Percentiles rank a stretch among this genome's conserved stretches.
Evolutionary conservation across 371 early-diverging fungal genomes (phyloP).

Genomic region (Mortierella sp.): DNA sequence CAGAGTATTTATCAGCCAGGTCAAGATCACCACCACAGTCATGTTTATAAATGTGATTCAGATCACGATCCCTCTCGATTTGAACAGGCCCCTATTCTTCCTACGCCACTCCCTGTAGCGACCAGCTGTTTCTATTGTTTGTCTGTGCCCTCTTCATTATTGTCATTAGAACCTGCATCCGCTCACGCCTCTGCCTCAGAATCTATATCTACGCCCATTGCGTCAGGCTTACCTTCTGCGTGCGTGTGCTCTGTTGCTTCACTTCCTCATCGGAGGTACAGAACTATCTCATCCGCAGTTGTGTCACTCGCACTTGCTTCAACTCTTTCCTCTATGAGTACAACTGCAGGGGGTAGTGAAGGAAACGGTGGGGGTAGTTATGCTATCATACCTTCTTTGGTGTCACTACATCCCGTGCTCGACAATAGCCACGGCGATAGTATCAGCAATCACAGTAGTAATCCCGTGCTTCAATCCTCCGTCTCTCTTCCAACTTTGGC

Average conservation of each 20-base stretch:
- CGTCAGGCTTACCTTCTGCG: neutral
- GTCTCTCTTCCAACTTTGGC: neutral
- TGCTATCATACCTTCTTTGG: conserved; percentile 10
- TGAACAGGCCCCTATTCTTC: conserved; percentile 16
- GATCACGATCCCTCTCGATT: conserved; percentile 9
- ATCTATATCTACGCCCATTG: conserved; percentile 1
- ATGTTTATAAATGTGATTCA: conserved; percentile 9
- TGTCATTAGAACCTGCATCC: conserved; percentile 2
- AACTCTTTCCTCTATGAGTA: neutral
- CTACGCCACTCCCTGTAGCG: neutral
- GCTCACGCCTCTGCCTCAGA: conserved; percentile 3
- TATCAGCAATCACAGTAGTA: neutral
- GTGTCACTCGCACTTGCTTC: conserved; percentile 28
- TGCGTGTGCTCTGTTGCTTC: conserved; percentile 4
- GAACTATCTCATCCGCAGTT: conserved; percentile 24
- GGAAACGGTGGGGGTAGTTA: conserved; percentile 13
- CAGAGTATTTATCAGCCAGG: neutral
- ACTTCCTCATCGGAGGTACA: conserved; percentile 22
- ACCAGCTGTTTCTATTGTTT: conserved; percentile 14
- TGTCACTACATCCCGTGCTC: neutral
- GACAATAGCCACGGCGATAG: neutral
- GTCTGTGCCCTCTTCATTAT: conserved; percentile 19
- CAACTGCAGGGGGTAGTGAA: neutral
- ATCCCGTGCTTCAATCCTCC: conserved; percentile 17
- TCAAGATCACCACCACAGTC: conserved; percentile 9